Conservation (phyloP, 176 grass and related monocot genomes). For the Phyllostachys edulis region DNA sequence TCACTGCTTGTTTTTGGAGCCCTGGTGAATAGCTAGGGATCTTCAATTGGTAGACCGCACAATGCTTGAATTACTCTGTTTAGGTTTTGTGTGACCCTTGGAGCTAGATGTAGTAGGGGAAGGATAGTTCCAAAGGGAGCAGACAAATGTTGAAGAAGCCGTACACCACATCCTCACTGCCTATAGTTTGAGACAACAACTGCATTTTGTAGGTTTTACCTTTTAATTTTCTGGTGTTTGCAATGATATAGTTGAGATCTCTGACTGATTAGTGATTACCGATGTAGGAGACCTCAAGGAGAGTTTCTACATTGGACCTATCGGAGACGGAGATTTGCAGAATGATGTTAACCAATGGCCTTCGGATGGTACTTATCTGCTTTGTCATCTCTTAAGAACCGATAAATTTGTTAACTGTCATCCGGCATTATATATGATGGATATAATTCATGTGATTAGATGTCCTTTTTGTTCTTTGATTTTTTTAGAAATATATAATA, state of each 20-base stretch:
- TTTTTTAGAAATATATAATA: slow-evolving; percentile 10
- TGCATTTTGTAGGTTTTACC: neutral
- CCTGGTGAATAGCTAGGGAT: neutral
- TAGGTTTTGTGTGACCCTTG: neutral
- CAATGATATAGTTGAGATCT: neutral
- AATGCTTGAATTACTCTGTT: neutral
- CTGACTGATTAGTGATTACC: neutral
- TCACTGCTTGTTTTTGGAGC: neutral
- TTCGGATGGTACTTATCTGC: slow-evolving; percentile 47
- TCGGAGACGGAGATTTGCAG: slow-evolving; percentile 12
- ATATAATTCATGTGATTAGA: slow-evolving; percentile 7
- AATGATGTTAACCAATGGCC: slow-evolving; percentile 66
- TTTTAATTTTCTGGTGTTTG: neutral
- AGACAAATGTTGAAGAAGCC: slow-evolving; percentile 3
- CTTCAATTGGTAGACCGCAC: neutral
- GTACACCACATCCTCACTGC: neutral
- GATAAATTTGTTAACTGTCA: neutral
- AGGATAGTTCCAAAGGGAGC: neutral
- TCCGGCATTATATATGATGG: neutral
- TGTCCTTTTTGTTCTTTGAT: neutral
- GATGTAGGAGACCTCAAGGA: slow-evolving; percentile 73
- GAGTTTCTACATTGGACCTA: slow-evolving; percentile 69
- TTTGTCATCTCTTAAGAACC: slow-evolving; percentile 1
- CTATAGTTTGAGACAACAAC: neutral
- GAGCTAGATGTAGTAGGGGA: neutral